Evolutionary conservation across 306 rosid species (phyloP).

Genomic region (Lathyrus oleraceus): DNA sequence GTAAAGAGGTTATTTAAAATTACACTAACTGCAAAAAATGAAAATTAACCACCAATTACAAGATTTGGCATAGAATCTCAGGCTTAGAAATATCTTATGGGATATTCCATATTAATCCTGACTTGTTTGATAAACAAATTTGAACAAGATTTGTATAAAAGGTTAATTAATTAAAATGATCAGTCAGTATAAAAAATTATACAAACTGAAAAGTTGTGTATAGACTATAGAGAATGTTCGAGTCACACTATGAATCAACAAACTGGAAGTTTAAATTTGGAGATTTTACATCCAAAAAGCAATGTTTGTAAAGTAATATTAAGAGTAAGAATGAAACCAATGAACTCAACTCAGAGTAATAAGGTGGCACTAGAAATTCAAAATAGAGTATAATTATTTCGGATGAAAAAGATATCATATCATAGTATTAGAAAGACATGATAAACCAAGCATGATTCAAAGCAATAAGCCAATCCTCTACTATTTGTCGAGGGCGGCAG

Average conservation of each 20-base stretch:
- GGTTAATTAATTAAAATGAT: not conserved
- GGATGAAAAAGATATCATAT: not conserved
- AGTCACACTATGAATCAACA: not conserved
- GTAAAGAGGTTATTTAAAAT: not conserved
- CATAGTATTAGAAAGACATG: constrained; percentile 9
- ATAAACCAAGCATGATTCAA: constrained; percentile 8
- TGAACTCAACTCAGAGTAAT: constrained; percentile 5
- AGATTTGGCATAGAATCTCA: not conserved
- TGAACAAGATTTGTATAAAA: not conserved
- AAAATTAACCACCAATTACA: not conserved
- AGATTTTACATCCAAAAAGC: not conserved
- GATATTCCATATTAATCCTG: not conserved
- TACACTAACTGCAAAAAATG: not conserved
- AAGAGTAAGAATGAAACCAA: constrained; percentile 9
- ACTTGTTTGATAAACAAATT: not conserved
- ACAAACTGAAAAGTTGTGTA: not conserved
- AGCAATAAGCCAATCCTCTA: not conserved
- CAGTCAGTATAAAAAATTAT: not conserved
- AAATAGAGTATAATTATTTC: not conserved
- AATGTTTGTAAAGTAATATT: constrained; percentile 11
- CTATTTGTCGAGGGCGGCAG: not conserved
- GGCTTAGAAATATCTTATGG: not conserved
- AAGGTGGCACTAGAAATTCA: constrained; percentile 2
- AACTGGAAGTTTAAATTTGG: not conserved
- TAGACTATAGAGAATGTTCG: not conserved